Percentiles rank a stretch among this genome's conserved stretches.
phyloP scores from a whole-genome alignment of 1,139 yeast species.

The Zygoascus sp. region DNA sequence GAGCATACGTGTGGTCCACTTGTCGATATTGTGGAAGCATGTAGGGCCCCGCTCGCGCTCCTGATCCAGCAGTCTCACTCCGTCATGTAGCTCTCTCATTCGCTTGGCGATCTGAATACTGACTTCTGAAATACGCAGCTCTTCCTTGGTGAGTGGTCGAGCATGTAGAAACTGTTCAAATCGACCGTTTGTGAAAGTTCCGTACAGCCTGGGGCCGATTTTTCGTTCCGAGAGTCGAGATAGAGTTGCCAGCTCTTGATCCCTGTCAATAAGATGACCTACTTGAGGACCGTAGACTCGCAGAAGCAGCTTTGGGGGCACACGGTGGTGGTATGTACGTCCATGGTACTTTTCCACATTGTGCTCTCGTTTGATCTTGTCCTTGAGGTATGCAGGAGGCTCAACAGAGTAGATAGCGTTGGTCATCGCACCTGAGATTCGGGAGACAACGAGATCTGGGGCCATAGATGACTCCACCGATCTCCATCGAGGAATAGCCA shows the following conservation, averaged over 20 bases:
- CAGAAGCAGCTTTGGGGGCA: slow-evolving; percentile 52
- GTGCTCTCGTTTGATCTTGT: slow-evolving; percentile 25
- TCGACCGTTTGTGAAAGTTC: slow-evolving; percentile 86
- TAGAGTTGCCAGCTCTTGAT: slow-evolving; percentile 67
- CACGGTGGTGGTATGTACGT: slow-evolving; percentile 29
- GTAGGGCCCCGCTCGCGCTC: slow-evolving; percentile 58
- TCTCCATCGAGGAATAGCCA: slow-evolving; percentile 78
- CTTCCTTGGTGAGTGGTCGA: slow-evolving; percentile 63
- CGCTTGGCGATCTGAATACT: slow-evolving; percentile 88
- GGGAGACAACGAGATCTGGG: slow-evolving; percentile 45
- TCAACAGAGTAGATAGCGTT: slow-evolving; percentile 75
- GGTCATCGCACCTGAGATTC: slow-evolving; percentile 91
- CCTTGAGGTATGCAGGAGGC: slow-evolving; percentile 34
- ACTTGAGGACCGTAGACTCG: slow-evolving; percentile 91
- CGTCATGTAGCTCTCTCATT: slow-evolving; percentile 89
- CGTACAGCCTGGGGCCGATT: slow-evolving; percentile 85
- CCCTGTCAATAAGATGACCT: slow-evolving; percentile 81
- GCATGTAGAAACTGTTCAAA: slow-evolving; percentile 88
- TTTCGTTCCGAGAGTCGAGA: slow-evolving; percentile 67
- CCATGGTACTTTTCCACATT: slow-evolving; percentile 15
- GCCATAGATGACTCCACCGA: slow-evolving; percentile 36
- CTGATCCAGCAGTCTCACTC: slow-evolving; percentile 56
- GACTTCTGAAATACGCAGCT: slow-evolving; percentile 69
- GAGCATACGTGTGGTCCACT: slow-evolving; percentile 65
- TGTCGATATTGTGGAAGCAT: slow-evolving; percentile 63